Evolutionary conservation across 2,329 filamentous ascomycete species (phyloP).

Genomic region (Hypocrella siamensis): DNA sequence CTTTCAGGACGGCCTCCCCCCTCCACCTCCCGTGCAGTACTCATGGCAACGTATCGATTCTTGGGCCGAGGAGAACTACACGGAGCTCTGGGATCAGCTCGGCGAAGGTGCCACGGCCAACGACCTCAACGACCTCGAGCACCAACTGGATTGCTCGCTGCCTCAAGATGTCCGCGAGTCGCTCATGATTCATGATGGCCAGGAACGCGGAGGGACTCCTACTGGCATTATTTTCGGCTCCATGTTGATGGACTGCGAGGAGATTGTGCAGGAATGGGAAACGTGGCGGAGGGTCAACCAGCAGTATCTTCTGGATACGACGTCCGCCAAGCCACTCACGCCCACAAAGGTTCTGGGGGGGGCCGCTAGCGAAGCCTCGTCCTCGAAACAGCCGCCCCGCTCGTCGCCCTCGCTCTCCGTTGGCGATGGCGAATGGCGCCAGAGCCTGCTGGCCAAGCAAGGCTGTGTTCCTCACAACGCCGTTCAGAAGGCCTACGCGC

Average conservation of each 20-base stretch:
- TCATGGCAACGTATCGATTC: slow-evolving; percentile 90
- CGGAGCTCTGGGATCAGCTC: slow-evolving; percentile 84
- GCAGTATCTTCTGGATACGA: slow-evolving; percentile 58
- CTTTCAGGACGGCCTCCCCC: slow-evolving; percentile 82
- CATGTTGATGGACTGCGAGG: slow-evolving; percentile 96
- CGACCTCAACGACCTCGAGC: slow-evolving; percentile 92
- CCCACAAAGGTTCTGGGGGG: slow-evolving; percentile 57
- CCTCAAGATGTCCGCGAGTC: slow-evolving; percentile 91
- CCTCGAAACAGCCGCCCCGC: slow-evolving; percentile 33
- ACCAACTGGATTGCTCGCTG: slow-evolving; percentile 85
- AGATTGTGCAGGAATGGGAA: slow-evolving; percentile 94
- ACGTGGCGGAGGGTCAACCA: slow-evolving; percentile 92
- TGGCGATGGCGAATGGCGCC: slow-evolving; percentile 53
- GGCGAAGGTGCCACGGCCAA: slow-evolving; percentile 86
- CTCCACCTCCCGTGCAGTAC: slow-evolving; percentile 72
- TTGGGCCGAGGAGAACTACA: slow-evolving; percentile 91
- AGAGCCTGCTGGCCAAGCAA: slow-evolving; percentile 71
- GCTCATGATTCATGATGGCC: slow-evolving; percentile 81
- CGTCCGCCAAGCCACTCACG: slow-evolving; percentile 43
- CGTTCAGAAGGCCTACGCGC: slow-evolving; percentile 84
- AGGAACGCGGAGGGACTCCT: slow-evolving; percentile 80
- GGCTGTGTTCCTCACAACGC: slow-evolving; percentile 75
- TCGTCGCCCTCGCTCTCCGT: slow-evolving; percentile 27
- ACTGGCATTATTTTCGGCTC: slow-evolving; percentile 86
- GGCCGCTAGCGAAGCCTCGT: slow-evolving; percentile 50